Evolutionary conservation across 257 asterid genomes (phyloP), one percentile per base, ranked within the genome.

Genomic region (Solanum acaule): DNA sequence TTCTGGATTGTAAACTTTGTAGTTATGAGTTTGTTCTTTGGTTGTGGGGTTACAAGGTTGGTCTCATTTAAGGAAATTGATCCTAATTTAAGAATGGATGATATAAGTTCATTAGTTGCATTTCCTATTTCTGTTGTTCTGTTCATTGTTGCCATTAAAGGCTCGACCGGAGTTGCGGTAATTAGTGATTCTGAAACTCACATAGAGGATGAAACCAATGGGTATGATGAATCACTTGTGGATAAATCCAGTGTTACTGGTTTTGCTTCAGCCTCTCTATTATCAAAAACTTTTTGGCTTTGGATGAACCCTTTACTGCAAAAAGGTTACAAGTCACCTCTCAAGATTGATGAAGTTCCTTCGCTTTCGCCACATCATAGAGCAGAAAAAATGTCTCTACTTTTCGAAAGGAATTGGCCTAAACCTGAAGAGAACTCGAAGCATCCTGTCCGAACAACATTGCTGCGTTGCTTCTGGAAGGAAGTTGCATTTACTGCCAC

Each of bases 231-330:
- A 59, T 87, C 93, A 13, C 87, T 90, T 84, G 52, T 73, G 84
- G 96, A 93, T 13, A 90, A 93, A 84, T 89, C 96, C 9, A 89
- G 86, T 16, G 93, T 92, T 67, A 93, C 93, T n/a, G 94, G 94
- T 42, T 97, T 71, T 87, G 96, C 98, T 87, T 92, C 98, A 0
- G 99, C 98, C 11, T 96, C 99, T 20, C 5, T 96, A 18, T 5
- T 95, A 10, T 95, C 99, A 0, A 94, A 91, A 89, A 90, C 95
- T 1, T 96, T 97, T 83, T 97, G 98, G 99, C 18, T 95, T 42
- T 97, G 99, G 99, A 85, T 97, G 94, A 94, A 97, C 89, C 99
- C 99, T 42, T 91, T 97, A 38, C 63, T 96, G 84, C 87, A 87
- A 27, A 97, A 94, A 89, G 99, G 99, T 5, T 91, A 94, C 89